Evolutionary conservation across 108 stramenopile species (phyloP).

Genomic region (Conticribra weissflogii): DNA sequence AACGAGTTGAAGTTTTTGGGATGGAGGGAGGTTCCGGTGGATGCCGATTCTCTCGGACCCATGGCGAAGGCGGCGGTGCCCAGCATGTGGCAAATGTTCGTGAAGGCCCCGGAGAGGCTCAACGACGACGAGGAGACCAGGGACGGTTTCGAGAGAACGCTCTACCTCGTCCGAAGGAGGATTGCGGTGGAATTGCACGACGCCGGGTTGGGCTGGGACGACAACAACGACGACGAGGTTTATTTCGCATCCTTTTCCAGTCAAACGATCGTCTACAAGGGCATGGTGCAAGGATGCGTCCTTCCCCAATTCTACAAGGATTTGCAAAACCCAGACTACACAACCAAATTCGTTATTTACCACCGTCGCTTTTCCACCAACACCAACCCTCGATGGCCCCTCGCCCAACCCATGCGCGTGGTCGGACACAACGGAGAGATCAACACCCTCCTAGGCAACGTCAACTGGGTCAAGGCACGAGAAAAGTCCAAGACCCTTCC

Average conservation of each 20-base stretch:
- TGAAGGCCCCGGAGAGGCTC: conserved; percentile 81
- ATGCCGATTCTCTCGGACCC: conserved; percentile 70
- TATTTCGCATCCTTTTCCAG: conserved; percentile 89
- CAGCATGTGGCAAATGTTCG: conserved; percentile 93
- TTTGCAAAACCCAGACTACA: conserved; percentile 80
- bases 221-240: conserved; percentile 70
- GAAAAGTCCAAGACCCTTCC: conserved; percentile 75
- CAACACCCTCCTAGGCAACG: conserved; percentile 94
- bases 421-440: conserved; percentile 97
- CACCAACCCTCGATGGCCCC: conserved; percentile 93
- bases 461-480: conserved; percentile 96
- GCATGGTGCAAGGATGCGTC: conserved; percentile 88
- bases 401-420: conserved; percentile 94
- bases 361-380: conserved; percentile 96
- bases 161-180: conserved; percentile 88
- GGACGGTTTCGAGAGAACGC: conserved; percentile 94
- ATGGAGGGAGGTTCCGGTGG: conserved; percentile 90
- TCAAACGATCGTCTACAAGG: conserved; percentile 94
- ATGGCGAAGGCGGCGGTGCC: conserved; percentile 75
- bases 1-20: conserved; percentile 90
- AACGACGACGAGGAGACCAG: conserved; percentile 64
- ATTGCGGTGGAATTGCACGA: conserved; percentile 74
- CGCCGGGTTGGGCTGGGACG: conserved; percentile 65
- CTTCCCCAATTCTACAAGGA: conserved; percentile 90
- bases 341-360: conserved; percentile 90